Conservation (phyloP, 805 yeast species). For the Spathaspora passalidarum region DNA sequence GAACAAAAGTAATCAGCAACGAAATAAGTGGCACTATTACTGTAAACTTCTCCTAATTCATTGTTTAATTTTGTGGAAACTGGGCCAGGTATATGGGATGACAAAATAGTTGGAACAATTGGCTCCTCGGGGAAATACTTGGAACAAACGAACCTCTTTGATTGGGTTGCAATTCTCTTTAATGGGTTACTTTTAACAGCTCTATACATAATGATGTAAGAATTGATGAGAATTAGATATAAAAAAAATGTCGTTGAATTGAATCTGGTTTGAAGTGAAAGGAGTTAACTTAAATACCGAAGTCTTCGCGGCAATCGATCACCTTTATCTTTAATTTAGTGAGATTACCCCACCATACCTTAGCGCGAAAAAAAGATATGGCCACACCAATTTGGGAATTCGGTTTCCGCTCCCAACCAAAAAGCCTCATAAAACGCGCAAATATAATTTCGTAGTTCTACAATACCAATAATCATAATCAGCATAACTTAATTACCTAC, state of each 20-base stretch:
- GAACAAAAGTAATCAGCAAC: constrained; percentile 39
- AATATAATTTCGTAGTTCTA: no score
- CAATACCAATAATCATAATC: neutral
- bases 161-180: neutral
- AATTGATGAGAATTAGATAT: neutral
- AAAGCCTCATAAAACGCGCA: neutral
- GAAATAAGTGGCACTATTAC: constrained; percentile 41
- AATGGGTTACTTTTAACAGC: neutral
- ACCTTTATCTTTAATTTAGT: neutral
- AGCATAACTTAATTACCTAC: neutral
- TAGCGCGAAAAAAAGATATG: neutral
- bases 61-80: constrained; percentile 25
- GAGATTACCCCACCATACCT: neutral
- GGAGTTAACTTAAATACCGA: neutral
- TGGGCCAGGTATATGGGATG: constrained; percentile 39
- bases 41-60: constrained; percentile 36
- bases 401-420: constrained; percentile 1
- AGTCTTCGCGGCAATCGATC: constrained; percentile 2
- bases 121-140: constrained; percentile 39
- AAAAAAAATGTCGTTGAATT: no score
- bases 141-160: constrained; percentile 6
- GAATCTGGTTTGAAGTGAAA: no score
- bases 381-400: neutral
- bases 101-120: constrained; percentile 24
- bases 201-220: neutral